These are phyloP conservation scores for Rhodotorula sp. DNA, from an alignment of 1,284 basidiomycete genomes.

Conservation along the genomic window DNA sequence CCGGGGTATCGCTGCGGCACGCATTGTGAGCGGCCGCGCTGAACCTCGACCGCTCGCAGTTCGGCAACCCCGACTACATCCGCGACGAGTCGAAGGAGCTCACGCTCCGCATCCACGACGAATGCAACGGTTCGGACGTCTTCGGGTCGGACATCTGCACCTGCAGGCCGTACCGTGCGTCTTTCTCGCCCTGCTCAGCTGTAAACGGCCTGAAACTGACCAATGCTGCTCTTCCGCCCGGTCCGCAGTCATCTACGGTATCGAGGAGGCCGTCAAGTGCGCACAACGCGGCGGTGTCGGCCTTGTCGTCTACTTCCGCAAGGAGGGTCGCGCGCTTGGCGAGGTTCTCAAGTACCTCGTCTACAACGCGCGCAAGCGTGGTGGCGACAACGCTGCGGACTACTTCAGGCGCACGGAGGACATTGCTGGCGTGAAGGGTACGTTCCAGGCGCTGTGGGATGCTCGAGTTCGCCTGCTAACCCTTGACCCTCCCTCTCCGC, in stretches of 20 bases:
- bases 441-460: neutral
- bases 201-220: neutral
- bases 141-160: conserved; percentile 81
- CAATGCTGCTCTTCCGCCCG: conserved; percentile 53
- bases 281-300: conserved; percentile 89
- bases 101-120: conserved; percentile 89
- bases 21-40: neutral
- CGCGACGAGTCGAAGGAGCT: conserved; percentile 79
- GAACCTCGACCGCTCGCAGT: conserved; percentile 55
- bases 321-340: conserved; percentile 82
- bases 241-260: conserved; percentile 76
- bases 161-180: conserved; percentile 65
- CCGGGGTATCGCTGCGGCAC: too few relatives aligned
- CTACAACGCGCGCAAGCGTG: conserved; percentile 93
- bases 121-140: conserved; percentile 65
- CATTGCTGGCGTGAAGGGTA: conserved; percentile 73
- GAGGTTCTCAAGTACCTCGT: conserved; percentile 69
- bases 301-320: conserved; percentile 62
- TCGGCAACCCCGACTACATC: conserved; percentile 74
- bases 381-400: conserved; percentile 84
- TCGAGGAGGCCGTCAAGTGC: conserved; percentile 84
- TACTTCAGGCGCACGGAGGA: conserved; percentile 94
- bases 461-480: neutral
- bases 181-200: conserved; percentile 49
- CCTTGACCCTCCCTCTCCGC: conserved; percentile 12